These are phyloP conservation scores for Withania somnifera DNA, from an alignment of 305 asterid species.

Conservation along the genomic window DNA sequence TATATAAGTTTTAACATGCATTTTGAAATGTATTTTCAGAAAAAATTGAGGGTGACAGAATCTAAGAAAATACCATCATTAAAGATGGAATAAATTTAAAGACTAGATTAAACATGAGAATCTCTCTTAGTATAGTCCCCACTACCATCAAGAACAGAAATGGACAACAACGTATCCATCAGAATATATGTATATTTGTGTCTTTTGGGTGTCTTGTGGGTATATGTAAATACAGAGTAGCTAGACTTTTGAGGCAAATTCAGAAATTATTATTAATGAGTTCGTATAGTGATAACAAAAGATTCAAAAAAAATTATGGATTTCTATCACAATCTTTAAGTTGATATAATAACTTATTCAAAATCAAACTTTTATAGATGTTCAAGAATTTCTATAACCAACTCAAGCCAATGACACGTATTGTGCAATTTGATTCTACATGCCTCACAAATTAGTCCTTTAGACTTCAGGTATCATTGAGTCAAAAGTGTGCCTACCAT, in stretches of 20 bases:
- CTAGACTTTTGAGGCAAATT: background rate
- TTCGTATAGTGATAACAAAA: no score
- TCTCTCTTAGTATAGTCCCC: background rate
- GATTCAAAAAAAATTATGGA: no score
- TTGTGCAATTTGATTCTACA: background rate
- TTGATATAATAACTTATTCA: background rate
- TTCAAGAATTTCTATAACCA: background rate
- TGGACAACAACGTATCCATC: background rate
- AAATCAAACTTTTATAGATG: background rate
- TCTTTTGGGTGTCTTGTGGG: background rate
- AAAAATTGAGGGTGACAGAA: background rate
- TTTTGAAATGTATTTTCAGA: background rate
- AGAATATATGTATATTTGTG: background rate
- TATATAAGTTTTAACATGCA: background rate
- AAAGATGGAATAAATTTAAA: background rate
- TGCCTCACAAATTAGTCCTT: background rate
- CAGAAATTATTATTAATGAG: background rate
- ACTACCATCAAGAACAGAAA: background rate
- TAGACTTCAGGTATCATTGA: background rate
- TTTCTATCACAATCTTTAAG: background rate
- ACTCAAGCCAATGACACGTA: background rate
- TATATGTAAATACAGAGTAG: background rate
- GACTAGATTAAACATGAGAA: background rate
- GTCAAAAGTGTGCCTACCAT: background rate
- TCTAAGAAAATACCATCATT: background rate